These are phyloP conservation scores for Cladophialophora yegresii DNA, from an alignment of 2,329 filamentous ascomycete species.

Conservation along the genomic window DNA sequence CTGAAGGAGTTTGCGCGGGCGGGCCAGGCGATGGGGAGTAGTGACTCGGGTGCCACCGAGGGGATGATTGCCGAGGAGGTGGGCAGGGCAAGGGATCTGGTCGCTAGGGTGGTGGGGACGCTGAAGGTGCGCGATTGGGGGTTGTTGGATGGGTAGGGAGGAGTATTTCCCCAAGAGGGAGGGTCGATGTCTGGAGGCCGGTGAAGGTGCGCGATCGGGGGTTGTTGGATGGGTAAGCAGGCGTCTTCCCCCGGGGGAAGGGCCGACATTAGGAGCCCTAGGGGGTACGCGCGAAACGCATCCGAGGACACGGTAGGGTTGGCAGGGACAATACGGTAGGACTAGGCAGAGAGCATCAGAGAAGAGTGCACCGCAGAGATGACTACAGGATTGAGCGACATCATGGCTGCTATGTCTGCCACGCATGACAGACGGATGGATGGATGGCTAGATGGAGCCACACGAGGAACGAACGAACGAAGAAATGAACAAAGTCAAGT, in stretches of 20 bases:
- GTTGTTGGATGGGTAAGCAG: no score
- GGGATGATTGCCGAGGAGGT: slow-evolving; percentile 63
- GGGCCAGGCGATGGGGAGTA: slow-evolving; percentile 43
- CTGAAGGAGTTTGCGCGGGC: slow-evolving; percentile 75
- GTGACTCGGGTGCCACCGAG: slow-evolving; percentile 5
- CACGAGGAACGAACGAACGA: not conserved
- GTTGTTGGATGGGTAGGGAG: slow-evolving; percentile 60
- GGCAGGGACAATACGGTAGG: no score
- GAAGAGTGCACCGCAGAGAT: no score
- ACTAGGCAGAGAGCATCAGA: not conserved
- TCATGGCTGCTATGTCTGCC: not conserved
- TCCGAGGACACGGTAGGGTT: not conserved
- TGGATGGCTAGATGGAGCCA: no score
- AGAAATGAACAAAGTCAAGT: not conserved
- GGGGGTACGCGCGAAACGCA: no score
- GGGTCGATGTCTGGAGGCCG: not conserved
- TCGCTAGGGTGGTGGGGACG: slow-evolving; percentile 62
- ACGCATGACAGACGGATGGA: not conserved
- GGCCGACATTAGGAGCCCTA: no score
- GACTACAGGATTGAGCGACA: not conserved
- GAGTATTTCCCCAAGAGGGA: no score
- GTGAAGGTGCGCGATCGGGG: no score
- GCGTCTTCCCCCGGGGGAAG: no score
- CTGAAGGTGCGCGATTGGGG: slow-evolving; percentile 81
- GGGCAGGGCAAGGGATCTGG: slow-evolving; percentile 45